Percentiles rank a stretch among this genome's conserved stretches.
These are phyloP conservation scores for Taxillus chinensis DNA, from an alignment of 164 flowering plant species.

Conservation along the genomic window DNA sequence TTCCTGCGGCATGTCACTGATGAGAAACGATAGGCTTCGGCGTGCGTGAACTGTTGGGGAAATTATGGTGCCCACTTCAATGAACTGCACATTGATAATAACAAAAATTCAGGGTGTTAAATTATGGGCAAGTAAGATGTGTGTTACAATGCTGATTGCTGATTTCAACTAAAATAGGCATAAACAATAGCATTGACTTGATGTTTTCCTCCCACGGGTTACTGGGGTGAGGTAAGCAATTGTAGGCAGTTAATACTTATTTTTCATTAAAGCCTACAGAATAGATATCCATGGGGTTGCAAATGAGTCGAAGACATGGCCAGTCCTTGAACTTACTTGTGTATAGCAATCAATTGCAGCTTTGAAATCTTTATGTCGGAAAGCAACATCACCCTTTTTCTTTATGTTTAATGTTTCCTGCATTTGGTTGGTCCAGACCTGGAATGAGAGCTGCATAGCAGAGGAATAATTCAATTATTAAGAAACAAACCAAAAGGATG, in stretches of 20 bases:
- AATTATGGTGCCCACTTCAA: constrained; percentile 83
- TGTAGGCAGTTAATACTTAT: not conserved
- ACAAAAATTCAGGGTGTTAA: no score
- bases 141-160: not conserved
- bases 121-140: constrained; percentile 1
- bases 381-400: constrained; percentile 67
- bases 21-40: constrained; percentile 68
- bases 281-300: not conserved
- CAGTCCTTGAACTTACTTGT: constrained; percentile 25
- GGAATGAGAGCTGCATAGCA: constrained; percentile 56
- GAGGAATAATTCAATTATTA: constrained; percentile 1
- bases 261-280: not conserved
- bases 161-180: no score
- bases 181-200: no score
- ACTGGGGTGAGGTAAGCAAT: no score
- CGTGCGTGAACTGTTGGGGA: constrained; percentile 91
- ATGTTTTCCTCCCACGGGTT: no score
- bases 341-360: constrained; percentile 56
- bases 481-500: no score
- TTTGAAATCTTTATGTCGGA: constrained; percentile 51
- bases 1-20: constrained; percentile 71
- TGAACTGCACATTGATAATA: constrained; percentile 50
- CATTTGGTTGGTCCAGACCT: constrained; percentile 80
- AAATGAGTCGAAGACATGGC: not conserved
- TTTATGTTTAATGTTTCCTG: constrained; percentile 64